Evolutionary conservation across 78 protist species (phyloP), one percentile per base, ranked within the genome.

Genomic region (Salpingoeca rosetta): DNA sequence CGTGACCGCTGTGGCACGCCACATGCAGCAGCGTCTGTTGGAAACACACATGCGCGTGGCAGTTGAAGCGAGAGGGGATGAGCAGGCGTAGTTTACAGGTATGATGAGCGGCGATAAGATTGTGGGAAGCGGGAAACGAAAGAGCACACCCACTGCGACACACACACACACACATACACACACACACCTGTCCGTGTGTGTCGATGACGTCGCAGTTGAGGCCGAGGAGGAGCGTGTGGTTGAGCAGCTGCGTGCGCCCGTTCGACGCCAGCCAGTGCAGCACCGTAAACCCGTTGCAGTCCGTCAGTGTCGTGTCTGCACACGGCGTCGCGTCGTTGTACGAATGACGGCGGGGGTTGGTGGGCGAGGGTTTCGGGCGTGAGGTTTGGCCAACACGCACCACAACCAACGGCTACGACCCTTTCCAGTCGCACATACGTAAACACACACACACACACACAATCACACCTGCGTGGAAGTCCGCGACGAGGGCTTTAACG

Each of bases 21-120:
- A 81, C 17, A 42, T 81, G 84, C 76, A 81, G 84, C 2, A 38
- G n/a, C 35, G 84, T 81, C 76, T 81, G n/a, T n/a, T n/a, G n/a
- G n/a, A n/a, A n/a, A n/a, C n/a, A n/a, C n/a, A n/a, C n/a, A n/a
- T n/a, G n/a, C n/a, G n/a, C n/a, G n/a, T n/a, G n/a, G n/a, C n/a
- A n/a, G n/a, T n/a, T n/a, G n/a, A n/a, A n/a, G n/a, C n/a, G n/a
- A n/a, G n/a, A n/a, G n/a, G n/a, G n/a, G n/a, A n/a, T n/a, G n/a
- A n/a, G n/a, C n/a, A n/a, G n/a, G n/a, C n/a, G n/a, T n/a, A n/a
- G n/a, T n/a, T n/a, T n/a, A n/a, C n/a, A n/a, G n/a, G n/a, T n/a
- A n/a, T n/a, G n/a, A n/a, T n/a, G n/a, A n/a, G n/a, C n/a, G n/a
- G n/a, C n/a, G n/a, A n/a, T n/a, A n/a, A n/a, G n/a, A n/a, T n/a